phyloP scores from a whole-genome alignment of 352 stramenopile species.

The Phytophthora ohioensis region DNA sequence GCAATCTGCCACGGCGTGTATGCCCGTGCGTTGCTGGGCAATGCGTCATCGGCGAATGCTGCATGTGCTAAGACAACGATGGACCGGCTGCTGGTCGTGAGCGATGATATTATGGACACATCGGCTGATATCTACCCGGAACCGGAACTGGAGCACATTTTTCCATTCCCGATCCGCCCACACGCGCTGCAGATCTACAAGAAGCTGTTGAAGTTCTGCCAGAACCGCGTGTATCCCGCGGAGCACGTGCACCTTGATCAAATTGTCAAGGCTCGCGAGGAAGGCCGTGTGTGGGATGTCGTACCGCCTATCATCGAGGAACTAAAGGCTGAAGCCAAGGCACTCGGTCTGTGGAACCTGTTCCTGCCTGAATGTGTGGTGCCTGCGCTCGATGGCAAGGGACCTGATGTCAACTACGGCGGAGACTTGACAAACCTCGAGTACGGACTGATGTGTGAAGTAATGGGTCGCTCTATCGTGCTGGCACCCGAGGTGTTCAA shows the following conservation, averaged over 20 bases:
- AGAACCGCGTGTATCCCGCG: conserved; percentile 91
- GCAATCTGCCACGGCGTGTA: conserved; percentile 88
- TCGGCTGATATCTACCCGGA: conserved; percentile 58
- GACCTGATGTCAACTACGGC: conserved; percentile 65
- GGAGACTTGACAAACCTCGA: conserved; percentile 89
- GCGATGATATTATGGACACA: conserved; percentile 45
- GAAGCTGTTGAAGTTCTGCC: conserved; percentile 90
- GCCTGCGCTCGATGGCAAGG: conserved; percentile 52
- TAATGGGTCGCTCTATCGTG: conserved; percentile 93
- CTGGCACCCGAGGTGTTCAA: conserved; percentile 97
- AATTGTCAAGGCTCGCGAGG: conserved; percentile 55
- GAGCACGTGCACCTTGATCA: conserved; percentile 89
- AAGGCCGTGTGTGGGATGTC: conserved; percentile 77
- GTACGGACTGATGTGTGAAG: conserved; percentile 96
- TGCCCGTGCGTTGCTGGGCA: conserved; percentile 72
- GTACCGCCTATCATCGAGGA: conserved; percentile 91
- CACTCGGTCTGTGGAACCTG: conserved; percentile 96
- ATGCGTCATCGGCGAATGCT: conserved; percentile 84
- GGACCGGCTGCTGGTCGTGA: conserved; percentile 65
- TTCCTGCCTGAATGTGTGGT: conserved; percentile 89
- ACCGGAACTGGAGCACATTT: conserved; percentile 56
- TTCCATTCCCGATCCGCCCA: conserved; percentile 81
- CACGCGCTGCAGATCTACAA: conserved; percentile 84
- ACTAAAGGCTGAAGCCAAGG: conserved; percentile 92
- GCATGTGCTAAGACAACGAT: conserved; percentile 72